Conservation (phyloP, 2,329 filamentous ascomycete species). For the Spiromastix sp. region DNA sequence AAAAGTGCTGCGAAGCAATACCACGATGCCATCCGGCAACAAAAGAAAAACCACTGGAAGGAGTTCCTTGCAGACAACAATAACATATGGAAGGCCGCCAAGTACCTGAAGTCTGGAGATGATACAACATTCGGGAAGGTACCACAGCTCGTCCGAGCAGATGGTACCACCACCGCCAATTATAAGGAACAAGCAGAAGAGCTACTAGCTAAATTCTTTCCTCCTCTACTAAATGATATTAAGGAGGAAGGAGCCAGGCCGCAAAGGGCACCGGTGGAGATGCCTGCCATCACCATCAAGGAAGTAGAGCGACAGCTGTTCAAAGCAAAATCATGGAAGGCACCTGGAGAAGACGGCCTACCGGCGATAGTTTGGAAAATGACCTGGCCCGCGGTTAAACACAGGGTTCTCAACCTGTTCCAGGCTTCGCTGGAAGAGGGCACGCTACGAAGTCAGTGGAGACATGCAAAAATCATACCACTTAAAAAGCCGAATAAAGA, state of each 20-base stretch:
- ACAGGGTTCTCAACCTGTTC: too few relatives aligned
- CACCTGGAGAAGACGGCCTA: background rate
- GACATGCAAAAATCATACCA: background rate
- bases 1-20: conserved; percentile 8
- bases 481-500: background rate
- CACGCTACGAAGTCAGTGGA: background rate
- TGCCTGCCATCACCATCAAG: background rate
- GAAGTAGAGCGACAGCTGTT: conserved; percentile 1
- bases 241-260: background rate
- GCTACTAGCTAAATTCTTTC: conserved; percentile 9
- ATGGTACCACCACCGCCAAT: conserved; percentile 8
- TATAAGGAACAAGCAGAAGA: conserved; percentile 13
- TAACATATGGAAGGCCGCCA: conserved; percentile 11
- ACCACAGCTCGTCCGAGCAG: conserved; percentile 13
- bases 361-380: conserved; percentile 10
- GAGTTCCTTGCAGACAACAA: too few relatives aligned
- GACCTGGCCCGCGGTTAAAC: background rate
- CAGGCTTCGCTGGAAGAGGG: background rate
- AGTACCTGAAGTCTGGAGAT: conserved; percentile 7
- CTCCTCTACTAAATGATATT: conserved; percentile 15
- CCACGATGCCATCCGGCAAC: conserved; percentile 14
- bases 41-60: conserved; percentile 14
- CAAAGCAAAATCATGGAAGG: conserved; percentile 3
- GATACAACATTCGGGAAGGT: background rate
- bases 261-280: background rate